phyloP scores from a whole-genome alignment of 768 basidiomycete species.

The Kwoniella sp. region DNA sequence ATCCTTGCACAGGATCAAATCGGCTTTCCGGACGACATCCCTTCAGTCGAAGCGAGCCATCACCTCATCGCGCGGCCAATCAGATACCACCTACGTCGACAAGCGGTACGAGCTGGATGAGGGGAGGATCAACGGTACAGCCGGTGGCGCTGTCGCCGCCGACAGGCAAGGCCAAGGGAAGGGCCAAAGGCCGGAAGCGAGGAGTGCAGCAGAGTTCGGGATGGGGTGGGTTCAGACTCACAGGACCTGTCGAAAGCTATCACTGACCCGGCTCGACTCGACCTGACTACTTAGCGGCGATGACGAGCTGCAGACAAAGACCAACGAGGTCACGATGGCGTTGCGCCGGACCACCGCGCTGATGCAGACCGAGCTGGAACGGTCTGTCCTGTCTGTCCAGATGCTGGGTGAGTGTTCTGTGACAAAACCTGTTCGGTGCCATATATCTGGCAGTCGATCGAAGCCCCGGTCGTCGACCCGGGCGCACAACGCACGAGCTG shows the following conservation, averaged over 20 bases:
- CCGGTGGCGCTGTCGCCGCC: too few relatives aligned
- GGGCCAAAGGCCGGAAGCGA: slow-evolving; percentile 40
- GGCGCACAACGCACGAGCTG: too few relatives aligned
- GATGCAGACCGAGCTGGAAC: slow-evolving; percentile 89
- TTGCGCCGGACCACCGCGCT: slow-evolving; percentile 74
- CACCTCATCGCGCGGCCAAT: slow-evolving; percentile 61
- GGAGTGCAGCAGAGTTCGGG: slow-evolving; percentile 52
- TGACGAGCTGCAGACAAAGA: slow-evolving; percentile 83
- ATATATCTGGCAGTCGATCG: too few relatives aligned
- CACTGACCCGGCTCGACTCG: too few relatives aligned
- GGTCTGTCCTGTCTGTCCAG: slow-evolving; percentile 77
- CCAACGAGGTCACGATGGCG: slow-evolving; percentile 79
- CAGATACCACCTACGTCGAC: too few relatives aligned
- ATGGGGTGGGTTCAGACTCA: slow-evolving; percentile 65
- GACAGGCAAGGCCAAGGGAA: neutral
- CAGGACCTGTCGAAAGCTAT: neutral
- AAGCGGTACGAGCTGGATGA: slow-evolving; percentile 1
- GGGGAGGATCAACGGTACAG: neutral
- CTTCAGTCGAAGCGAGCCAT: slow-evolving; percentile 70
- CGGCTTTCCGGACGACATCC: slow-evolving; percentile 64
- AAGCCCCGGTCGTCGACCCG: too few relatives aligned
- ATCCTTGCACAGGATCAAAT: slow-evolving; percentile 56
- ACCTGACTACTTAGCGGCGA: slow-evolving; percentile 59
- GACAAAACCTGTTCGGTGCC: too few relatives aligned
- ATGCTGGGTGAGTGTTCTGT: slow-evolving; percentile 71